Percentiles rank a stretch among this genome's conserved stretches.
Evolutionary conservation across 2,329 filamentous ascomycete genomes (phyloP).

Genomic region (Colletotrichum sojae): DNA sequence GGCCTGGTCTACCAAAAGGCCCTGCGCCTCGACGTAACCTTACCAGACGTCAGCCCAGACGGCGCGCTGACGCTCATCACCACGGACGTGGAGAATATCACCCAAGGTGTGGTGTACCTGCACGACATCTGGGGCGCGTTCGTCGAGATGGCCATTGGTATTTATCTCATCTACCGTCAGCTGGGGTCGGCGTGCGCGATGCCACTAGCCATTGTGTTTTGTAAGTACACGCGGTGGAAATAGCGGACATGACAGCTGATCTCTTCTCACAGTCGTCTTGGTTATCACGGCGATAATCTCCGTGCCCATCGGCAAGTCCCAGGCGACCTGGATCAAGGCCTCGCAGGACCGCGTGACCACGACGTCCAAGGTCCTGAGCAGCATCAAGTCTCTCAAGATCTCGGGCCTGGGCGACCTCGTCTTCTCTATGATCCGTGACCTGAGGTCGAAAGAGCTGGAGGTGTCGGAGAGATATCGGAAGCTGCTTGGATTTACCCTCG

Average conservation of each 20-base stretch:
- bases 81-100: constrained; percentile 46
- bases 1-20: constrained; percentile 45
- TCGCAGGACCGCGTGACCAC: constrained; percentile 63
- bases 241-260: background rate
- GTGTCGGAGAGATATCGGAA: constrained; percentile 42
- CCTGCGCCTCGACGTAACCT: constrained; percentile 34
- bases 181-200: constrained; percentile 57
- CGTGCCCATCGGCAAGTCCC: constrained; percentile 44
- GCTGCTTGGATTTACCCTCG: constrained; percentile 34
- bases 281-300: constrained; percentile 48
- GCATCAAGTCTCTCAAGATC: constrained; percentile 67
- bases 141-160: constrained; percentile 45
- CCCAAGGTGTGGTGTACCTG: constrained; percentile 37
- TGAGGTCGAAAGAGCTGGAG: constrained; percentile 42
- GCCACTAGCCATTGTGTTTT: constrained; percentile 60
- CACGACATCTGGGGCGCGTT: constrained; percentile 43
- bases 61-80: constrained; percentile 45
- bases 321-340: constrained; percentile 63
- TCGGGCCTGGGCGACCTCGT: constrained; percentile 59
- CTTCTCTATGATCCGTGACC: constrained; percentile 42
- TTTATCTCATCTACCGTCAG: constrained; percentile 47
- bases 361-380: constrained; percentile 61
- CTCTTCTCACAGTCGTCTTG: constrained; percentile 48
- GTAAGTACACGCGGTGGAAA: constrained; percentile 47
- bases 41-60: constrained; percentile 36